A percentile compares a stretch with the other conserved stretches of the same genome.
phyloP scores from a whole-genome alignment of 2,329 filamentous ascomycete species.

The Diplodia seriata region DNA sequence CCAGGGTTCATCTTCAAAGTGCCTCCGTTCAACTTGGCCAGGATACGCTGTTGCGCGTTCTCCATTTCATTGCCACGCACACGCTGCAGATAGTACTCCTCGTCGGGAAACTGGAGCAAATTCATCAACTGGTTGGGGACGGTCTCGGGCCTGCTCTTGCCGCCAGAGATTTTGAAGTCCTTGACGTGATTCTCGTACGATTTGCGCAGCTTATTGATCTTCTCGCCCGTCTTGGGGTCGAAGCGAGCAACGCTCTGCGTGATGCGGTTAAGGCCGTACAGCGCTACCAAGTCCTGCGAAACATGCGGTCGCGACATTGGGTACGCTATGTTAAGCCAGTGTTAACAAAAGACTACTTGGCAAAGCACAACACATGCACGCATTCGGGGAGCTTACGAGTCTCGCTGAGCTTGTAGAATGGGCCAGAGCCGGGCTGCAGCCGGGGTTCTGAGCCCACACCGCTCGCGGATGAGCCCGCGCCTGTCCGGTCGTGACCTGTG shows the following conservation, averaged over 20 bases:
- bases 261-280: slow-evolving; percentile 64
- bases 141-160: slow-evolving; percentile 55
- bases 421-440: slow-evolving; percentile 42
- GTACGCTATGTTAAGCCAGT: slow-evolving; percentile 43
- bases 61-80: slow-evolving; percentile 51
- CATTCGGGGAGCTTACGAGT: slow-evolving; percentile 44
- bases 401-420: slow-evolving; percentile 47
- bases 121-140: slow-evolving; percentile 44
- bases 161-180: slow-evolving; percentile 54
- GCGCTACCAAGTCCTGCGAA: slow-evolving; percentile 64
- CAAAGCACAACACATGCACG: slow-evolving; percentile 35
- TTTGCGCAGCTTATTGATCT: slow-evolving; percentile 67
- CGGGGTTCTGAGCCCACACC: slow-evolving; percentile 37
- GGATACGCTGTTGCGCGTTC: slow-evolving; percentile 39
- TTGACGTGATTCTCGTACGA: slow-evolving; percentile 63
- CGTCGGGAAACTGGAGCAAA: slow-evolving; percentile 49
- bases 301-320: slow-evolving; percentile 61
- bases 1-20: slow-evolving; percentile 54
- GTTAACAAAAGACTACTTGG: slow-evolving; percentile 41
- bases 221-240: slow-evolving; percentile 68
- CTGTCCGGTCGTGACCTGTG: slow-evolving; percentile 57
- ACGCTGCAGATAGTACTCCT: slow-evolving; percentile 50
- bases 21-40: slow-evolving; percentile 46
- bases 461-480: slow-evolving; percentile 35
- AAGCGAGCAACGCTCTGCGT: slow-evolving; percentile 65